These are phyloP conservation scores for Psilocybe tampanensis DNA, from an alignment of 768 basidiomycete species.

Conservation along the genomic window DNA sequence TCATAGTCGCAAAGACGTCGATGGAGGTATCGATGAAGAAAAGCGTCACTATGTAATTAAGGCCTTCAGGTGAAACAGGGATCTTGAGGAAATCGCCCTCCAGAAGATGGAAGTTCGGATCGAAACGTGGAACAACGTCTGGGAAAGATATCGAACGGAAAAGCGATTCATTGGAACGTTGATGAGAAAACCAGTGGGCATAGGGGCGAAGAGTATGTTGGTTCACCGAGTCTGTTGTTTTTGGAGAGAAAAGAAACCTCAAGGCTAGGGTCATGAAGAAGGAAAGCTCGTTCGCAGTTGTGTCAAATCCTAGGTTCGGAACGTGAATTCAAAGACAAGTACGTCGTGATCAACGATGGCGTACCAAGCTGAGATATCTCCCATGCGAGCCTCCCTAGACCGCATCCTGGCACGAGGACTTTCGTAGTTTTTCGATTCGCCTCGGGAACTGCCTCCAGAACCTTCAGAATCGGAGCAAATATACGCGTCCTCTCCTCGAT, in stretches of 20 bases:
- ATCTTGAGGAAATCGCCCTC: constrained; percentile 60
- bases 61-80: constrained; percentile 34
- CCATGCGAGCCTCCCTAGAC: constrained; percentile 68
- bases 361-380: constrained; percentile 64
- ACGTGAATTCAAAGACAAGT: neutral
- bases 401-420: constrained; percentile 66
- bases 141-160: constrained; percentile 62
- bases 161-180: constrained; percentile 47
- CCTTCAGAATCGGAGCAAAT: constrained; percentile 57
- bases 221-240: constrained; percentile 38
- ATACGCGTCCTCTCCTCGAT: constrained; percentile 52
- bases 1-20: constrained; percentile 53
- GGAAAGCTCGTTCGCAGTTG: constrained; percentile 65
- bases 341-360: constrained; percentile 10
- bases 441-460: constrained; percentile 35
- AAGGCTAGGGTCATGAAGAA: constrained; percentile 66
- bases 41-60: constrained; percentile 63
- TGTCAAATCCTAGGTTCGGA: constrained; percentile 45
- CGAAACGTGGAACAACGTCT: constrained; percentile 56
- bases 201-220: constrained; percentile 63
- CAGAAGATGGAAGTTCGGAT: constrained; percentile 42
- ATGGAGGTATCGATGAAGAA: constrained; percentile 70
- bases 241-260: constrained; percentile 56
- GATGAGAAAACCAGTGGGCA: constrained; percentile 73
- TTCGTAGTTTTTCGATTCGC: constrained; percentile 33